A percentile compares a stretch with the other conserved stretches of the same genome.
Conservation (phyloP, 139 green algal species). For the Marvania coccoides region DNA sequence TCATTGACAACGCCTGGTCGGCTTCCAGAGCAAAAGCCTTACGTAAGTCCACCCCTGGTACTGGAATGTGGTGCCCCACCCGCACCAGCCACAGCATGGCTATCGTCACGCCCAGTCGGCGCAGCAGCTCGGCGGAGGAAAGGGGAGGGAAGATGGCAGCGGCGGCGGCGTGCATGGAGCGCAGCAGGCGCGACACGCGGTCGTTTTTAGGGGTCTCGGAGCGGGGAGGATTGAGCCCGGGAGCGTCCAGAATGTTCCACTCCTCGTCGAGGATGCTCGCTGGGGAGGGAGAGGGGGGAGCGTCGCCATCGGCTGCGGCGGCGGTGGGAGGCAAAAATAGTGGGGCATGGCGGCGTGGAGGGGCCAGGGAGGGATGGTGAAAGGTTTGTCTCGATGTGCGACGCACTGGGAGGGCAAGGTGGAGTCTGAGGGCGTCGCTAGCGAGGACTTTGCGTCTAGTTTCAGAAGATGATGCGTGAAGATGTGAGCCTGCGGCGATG, state of each 20-base stretch:
- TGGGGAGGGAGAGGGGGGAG: background rate
- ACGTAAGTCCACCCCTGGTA: background rate
- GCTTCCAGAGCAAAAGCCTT: background rate
- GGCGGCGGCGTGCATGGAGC: background rate
- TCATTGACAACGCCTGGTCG: background rate
- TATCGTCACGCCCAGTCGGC: background rate
- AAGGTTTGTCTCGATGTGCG: too few relatives aligned
- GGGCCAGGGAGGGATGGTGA: too few relatives aligned
- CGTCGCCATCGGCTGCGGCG: too few relatives aligned
- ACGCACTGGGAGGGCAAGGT: too few relatives aligned
- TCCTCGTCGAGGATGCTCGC: background rate
- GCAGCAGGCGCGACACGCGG: background rate
- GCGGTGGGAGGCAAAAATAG: too few relatives aligned
- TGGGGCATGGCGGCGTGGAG: too few relatives aligned
- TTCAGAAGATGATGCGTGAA: too few relatives aligned
- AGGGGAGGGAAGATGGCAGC: background rate
- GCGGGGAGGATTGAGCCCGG: background rate
- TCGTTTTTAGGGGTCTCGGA: background rate
- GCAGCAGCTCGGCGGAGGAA: background rate
- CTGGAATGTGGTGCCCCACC: slow-evolving; percentile 4
- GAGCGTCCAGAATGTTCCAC: background rate
- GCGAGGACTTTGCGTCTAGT: too few relatives aligned
- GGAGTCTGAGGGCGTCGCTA: too few relatives aligned
- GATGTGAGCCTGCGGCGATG: too few relatives aligned
- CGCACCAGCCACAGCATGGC: background rate